These are phyloP conservation scores for Macrophomina tecta DNA, from an alignment of 2,329 filamentous ascomycete genomes.

Conservation along the genomic window DNA sequence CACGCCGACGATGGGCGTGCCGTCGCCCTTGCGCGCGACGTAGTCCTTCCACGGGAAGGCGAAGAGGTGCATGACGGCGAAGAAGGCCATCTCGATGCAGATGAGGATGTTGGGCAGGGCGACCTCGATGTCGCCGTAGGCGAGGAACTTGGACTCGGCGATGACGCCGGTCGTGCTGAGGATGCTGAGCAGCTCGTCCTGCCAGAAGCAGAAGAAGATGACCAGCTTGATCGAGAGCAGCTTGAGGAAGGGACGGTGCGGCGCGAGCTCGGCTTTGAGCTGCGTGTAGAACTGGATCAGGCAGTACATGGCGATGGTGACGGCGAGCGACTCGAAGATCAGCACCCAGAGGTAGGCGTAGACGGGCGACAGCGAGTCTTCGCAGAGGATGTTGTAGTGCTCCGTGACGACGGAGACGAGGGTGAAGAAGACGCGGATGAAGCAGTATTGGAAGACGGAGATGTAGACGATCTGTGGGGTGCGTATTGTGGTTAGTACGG, in stretches of 20 bases:
- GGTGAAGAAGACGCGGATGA: conserved; percentile 82
- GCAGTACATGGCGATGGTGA: conserved; percentile 86
- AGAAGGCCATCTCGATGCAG: conserved; percentile 84
- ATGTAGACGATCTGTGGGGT: conserved; percentile 71
- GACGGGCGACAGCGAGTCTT: conserved; percentile 75
- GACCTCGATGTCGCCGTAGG: conserved; percentile 77
- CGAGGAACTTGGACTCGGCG: conserved; percentile 65
- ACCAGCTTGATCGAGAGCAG: conserved; percentile 87
- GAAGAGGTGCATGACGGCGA: conserved; percentile 78
- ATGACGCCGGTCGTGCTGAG: conserved; percentile 67
- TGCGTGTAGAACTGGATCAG: conserved; percentile 87
- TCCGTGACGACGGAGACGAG: conserved; percentile 77
- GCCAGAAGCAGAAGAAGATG: conserved; percentile 92
- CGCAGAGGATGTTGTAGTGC: conserved; percentile 74
- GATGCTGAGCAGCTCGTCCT: conserved; percentile 65
- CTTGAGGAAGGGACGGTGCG: conserved; percentile 77
- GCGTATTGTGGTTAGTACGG: too few relatives aligned
- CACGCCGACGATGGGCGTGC: conserved; percentile 30
- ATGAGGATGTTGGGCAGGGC: conserved; percentile 79
- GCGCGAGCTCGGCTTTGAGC: conserved; percentile 69
- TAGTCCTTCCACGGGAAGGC: conserved; percentile 82
- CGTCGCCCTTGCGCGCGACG: conserved; percentile 52
- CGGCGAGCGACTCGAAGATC: conserved; percentile 72
- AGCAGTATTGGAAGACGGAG: conserved; percentile 84
- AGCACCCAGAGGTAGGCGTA: conserved; percentile 86